A percentile compares a stretch with the other conserved stretches of the same genome.
Conservation (phyloP, 2,329 filamentous ascomycete species). For the Tolypocladium endophyticum region DNA sequence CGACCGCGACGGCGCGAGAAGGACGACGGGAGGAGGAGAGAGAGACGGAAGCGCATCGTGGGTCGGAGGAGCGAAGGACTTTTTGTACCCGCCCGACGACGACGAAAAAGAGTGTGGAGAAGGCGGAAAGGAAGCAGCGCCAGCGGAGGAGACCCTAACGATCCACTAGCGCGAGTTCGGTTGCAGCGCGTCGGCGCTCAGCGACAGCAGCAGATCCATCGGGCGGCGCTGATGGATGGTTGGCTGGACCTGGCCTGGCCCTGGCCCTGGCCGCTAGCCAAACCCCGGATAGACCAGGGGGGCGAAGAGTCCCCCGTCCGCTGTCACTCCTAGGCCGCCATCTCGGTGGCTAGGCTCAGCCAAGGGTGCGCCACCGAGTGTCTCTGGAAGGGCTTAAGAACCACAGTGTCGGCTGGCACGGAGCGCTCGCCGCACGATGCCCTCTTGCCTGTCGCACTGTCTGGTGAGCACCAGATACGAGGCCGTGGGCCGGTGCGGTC, state of each 20-base stretch:
- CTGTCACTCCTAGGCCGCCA: not conserved
- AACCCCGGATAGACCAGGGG: not conserved
- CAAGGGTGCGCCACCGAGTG: not conserved
- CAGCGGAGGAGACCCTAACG: not conserved
- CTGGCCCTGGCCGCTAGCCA: not conserved
- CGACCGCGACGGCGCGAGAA: not conserved
- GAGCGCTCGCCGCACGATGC: not conserved
- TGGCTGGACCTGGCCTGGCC: not conserved
- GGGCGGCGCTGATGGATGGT: not conserved
- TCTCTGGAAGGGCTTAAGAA: not conserved
- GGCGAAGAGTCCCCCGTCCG: not conserved
- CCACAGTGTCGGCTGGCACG: not conserved
- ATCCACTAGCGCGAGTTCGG: not conserved
- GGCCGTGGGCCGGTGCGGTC: not conserved
- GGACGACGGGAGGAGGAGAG: not conserved
- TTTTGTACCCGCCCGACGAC: slow-evolving; percentile 3
- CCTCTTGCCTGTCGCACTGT: not conserved
- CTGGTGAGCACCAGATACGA: not conserved
- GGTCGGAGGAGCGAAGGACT: not conserved
- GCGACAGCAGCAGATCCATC: not conserved
- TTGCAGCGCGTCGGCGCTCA: not conserved
- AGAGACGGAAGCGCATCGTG: not conserved
- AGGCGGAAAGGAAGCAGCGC: not conserved
- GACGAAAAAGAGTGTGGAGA: not conserved
- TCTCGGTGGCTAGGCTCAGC: not conserved